Base-by-base conservation (phyloP, 2,329 filamentous ascomycete species). In the Thielaviopsis populi region DNA sequence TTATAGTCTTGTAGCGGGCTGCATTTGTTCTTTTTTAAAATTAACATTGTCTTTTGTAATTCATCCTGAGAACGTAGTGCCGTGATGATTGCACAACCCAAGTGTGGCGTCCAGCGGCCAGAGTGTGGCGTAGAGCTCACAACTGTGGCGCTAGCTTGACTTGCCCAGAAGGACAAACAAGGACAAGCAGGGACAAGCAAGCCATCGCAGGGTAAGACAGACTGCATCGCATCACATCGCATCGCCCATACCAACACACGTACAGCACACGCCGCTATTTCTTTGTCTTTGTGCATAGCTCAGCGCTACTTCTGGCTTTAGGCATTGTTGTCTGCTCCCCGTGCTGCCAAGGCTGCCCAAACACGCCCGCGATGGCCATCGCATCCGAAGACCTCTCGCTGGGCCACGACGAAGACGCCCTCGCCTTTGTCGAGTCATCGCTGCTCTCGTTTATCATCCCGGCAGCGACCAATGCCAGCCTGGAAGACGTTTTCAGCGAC, bases 401-500 rank as follows among this genome's bases (percentile, higher is more conserved):
- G n/a, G 67, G 63, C 37, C 65, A 67, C 53, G 63, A 66, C 67
- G 68, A 70, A 68, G 72, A 69, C 59, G 74, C 68, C 62, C 68
- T 73, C 15, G 75, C 76, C 68, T 82, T 86, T 70, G 74, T 82
- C 58, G 80, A 85, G 65, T 75, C 78, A 66, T 82, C 84, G 2
- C 78, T 81, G 65, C 75, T 88, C 63, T 78, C 79, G 43, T 85
- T 85, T 68, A 75, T 86, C 54, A 75, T 87, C 60, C 84, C 84
- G 10, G 74, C 78, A 59, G 74, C 78, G 22, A 84, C 83, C 64
- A 70, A 80, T 43, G 75, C 84, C 63, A 73, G 79, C 48, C 75
- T 84, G 42, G 79, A 83, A 65, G 75, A 81, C 27, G 74, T 74
- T 1, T 77, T 85, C 63, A 74, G 73, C 30, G 59, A 64, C 22